Base-by-base conservation (phyloP, 2,329 filamentous ascomycete species). In the Fusarium succisae region DNA sequence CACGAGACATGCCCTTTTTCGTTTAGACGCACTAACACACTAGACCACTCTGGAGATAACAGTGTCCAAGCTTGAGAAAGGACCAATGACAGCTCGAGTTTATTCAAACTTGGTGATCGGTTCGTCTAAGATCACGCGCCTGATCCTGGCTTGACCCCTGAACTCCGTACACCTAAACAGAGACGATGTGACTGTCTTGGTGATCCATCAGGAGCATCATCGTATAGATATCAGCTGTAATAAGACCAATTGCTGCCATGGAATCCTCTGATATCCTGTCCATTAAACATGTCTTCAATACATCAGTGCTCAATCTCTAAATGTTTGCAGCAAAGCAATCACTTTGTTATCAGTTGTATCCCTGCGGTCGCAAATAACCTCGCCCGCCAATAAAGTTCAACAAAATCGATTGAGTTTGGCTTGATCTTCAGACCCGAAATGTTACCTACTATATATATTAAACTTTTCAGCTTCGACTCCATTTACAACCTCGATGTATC, bases 401-500 rank as follows among this genome's bases (percentile, higher is more conserved):
- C 45, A 47, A 47, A 70, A 39, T 44, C 67, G 66, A 70, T 70
- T 70, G 60, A 70, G 67, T 70, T 70, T 66, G n/a, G n/a, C 28
- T 43, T 44, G 53, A 70, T 66, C 59, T 43, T 44, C 60, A 35
- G 22, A 59, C 66, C 66, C 67, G 53, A 59, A 44, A 30, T 70
- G 43, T 22, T 54, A 35, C 35, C 26, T 55, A 43, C 51, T 38
- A 30, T 28, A 45, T 28, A 45, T 38, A 26, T 48, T 28, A 26
- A 18, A 35, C 9, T 41, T 41, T 26, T 20, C 41, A 47, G 17
- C 20, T 44, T 26, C 24, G 11, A 43, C n/a, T 18, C 30, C 26
- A 51, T 43, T 26, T 48, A 51, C 7, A 30, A 48, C n/a, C 5
- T 59, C 43, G 22, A n/a, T 26, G 18, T 28, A n/a, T 37, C 11